Conservation (phyloP, 2,329 filamentous ascomycete genomes). For the Penicillium crustosum region DNA sequence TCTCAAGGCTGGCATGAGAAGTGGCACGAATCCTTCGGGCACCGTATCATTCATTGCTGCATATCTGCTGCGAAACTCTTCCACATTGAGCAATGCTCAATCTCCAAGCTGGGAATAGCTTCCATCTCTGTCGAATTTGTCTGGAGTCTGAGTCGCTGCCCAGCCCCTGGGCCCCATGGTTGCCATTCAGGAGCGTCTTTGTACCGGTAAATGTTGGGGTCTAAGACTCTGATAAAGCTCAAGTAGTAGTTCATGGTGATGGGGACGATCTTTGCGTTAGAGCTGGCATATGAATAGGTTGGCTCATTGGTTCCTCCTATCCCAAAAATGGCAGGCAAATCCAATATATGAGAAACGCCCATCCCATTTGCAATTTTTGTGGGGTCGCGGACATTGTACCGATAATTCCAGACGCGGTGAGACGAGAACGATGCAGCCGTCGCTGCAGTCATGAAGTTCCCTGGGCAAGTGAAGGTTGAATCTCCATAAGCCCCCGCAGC, state of each 20-base stretch:
- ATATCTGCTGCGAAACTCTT: constrained; percentile 11
- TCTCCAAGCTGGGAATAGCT: constrained; percentile 12
- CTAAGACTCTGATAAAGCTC: constrained; percentile 24
- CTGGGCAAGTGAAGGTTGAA: constrained; percentile 51
- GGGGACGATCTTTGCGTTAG: constrained; percentile 25
- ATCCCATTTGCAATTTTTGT: constrained; percentile 37
- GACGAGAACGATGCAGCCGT: constrained; percentile 27
- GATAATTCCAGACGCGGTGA: constrained; percentile 47
- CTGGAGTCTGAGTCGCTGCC: constrained; percentile 20
- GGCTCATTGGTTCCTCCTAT: constrained; percentile 16
- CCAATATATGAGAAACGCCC: constrained; percentile 41
- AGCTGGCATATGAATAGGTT: constrained; percentile 32
- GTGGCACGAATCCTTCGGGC: not conserved
- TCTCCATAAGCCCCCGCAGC: constrained; percentile 46
- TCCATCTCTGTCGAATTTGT: constrained; percentile 26
- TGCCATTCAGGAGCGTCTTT: constrained; percentile 21
- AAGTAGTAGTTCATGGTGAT: constrained; percentile 30
- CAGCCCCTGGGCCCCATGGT: constrained; percentile 15
- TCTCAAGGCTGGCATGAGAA: not conserved
- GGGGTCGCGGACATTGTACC: constrained; percentile 48
- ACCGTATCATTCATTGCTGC: constrained; percentile 15
- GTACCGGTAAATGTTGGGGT: constrained; percentile 23
- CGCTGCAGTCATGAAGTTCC: constrained; percentile 42
- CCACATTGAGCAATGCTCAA: constrained; percentile 22
- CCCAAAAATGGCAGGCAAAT: constrained; percentile 31